Evolutionary conservation across 1,139 yeast genomes (phyloP).

Genomic region (Saccharomyces pastorianus): DNA sequence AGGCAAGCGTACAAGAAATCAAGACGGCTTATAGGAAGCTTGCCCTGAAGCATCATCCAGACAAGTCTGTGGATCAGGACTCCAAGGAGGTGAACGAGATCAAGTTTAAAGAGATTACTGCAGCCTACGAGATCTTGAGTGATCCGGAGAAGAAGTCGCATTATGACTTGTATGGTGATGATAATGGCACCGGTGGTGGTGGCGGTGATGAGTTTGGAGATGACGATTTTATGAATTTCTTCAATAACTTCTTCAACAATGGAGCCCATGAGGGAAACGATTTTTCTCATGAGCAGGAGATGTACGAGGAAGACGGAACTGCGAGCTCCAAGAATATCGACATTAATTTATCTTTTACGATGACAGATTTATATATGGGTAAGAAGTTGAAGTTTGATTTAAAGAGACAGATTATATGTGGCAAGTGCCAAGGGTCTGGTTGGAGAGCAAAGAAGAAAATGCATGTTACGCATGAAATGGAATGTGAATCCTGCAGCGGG

Average conservation of each 20-base stretch:
- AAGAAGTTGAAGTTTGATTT: conserved; percentile 69
- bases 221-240: conserved; percentile 15
- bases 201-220: conserved; percentile 4
- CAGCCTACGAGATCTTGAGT: too few species aligned
- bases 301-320: conserved; percentile 1
- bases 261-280: neutral
- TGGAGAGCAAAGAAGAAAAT: conserved; percentile 24
- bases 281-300: conserved; percentile 1
- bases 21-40: conserved; percentile 68
- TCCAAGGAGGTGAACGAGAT: conserved; percentile 61
- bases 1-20: conserved; percentile 59
- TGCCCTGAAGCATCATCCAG: conserved; percentile 74
- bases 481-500: conserved; percentile 68
- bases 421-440: conserved; percentile 67
- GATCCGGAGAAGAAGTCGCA: too few species aligned
- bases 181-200: too few species aligned
- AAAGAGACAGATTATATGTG: conserved; percentile 66
- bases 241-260: conserved; percentile 3
- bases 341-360: conserved; percentile 40
- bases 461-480: conserved; percentile 38
- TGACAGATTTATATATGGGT: conserved; percentile 72
- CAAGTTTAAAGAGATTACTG: neutral
- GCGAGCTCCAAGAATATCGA: conserved; percentile 40
- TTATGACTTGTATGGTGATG: too few species aligned
- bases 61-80: conserved; percentile 57